A percentile compares a stretch with the other conserved stretches of the same genome.
These are phyloP conservation scores for Colletotrichum musicola DNA, from an alignment of 2,329 filamentous ascomycete genomes.

Conservation along the genomic window DNA sequence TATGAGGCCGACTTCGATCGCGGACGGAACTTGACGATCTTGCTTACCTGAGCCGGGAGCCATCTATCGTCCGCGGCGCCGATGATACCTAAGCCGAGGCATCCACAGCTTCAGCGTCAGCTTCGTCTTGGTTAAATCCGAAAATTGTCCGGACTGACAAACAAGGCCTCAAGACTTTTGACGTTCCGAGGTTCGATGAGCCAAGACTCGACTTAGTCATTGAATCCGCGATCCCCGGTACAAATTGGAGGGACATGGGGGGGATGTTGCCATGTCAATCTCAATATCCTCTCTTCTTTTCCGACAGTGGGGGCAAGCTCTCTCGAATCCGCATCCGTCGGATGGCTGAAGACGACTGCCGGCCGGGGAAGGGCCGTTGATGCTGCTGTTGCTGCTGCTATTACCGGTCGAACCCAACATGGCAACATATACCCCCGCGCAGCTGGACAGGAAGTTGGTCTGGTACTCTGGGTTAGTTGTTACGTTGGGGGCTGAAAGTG, in stretches of 20 bases:
- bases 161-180: too few relatives aligned
- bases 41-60: not conserved
- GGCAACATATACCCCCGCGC: conserved; percentile 1
- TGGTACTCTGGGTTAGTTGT: conserved; percentile 13
- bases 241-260: conserved; percentile 1
- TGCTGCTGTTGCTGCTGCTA: not conserved
- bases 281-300: conserved; percentile 11
- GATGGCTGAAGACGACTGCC: not conserved
- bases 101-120: too few relatives aligned
- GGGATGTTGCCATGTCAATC: not conserved
- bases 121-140: too few relatives aligned
- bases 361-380: not conserved
- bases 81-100: too few relatives aligned
- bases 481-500: conserved; percentile 27
- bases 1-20: not conserved
- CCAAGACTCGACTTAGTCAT: conserved; percentile 19
- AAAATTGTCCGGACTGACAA: too few relatives aligned
- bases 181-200: not conserved
- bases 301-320: not conserved
- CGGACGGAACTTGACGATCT: not conserved
- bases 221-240: conserved; percentile 13
- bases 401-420: conserved; percentile 1
- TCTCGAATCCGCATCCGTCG: conserved; percentile 1
- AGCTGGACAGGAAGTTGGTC: not conserved
- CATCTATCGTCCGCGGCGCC: too few relatives aligned